Evolutionary conservation across 768 basidiomycete genomes (phyloP).

Genomic region (Myochromella boudieri): DNA sequence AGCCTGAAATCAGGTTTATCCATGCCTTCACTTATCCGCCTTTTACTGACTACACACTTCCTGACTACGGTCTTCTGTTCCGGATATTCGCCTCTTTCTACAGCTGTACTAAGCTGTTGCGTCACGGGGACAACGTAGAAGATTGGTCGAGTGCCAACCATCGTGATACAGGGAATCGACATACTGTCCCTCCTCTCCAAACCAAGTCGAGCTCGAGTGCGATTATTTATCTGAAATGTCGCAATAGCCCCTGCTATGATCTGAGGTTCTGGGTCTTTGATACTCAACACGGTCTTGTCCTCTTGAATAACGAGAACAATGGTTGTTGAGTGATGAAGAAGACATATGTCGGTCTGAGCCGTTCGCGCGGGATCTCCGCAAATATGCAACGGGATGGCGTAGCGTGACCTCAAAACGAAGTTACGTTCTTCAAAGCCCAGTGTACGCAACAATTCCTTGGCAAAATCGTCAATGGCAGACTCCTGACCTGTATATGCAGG

Average conservation of each 20-base stretch:
- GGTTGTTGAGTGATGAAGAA: constrained; percentile 19
- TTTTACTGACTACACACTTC: not conserved
- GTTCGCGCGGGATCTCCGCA: constrained; percentile 21
- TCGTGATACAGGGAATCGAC: constrained; percentile 1
- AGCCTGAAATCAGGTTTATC: constrained; percentile 24
- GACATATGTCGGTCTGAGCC: constrained; percentile 28
- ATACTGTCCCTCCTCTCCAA: not conserved
- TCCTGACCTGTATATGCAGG: constrained; percentile 20
- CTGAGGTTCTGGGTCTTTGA: not conserved
- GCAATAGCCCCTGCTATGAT: constrained; percentile 3
- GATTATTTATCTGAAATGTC: not conserved
- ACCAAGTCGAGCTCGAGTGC: not conserved
- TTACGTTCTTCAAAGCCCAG: constrained; percentile 22
- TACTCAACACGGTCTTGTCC: constrained; percentile 15
- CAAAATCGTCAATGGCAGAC: constrained; percentile 21
- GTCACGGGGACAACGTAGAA: constrained; percentile 1
- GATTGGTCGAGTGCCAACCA: not conserved
- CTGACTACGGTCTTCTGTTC: not conserved
- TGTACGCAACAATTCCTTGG: constrained; percentile 22
- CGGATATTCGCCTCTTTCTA: not conserved
- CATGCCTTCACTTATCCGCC: constrained; percentile 23
- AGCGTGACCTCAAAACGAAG: constrained; percentile 13
- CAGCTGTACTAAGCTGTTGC: not conserved
- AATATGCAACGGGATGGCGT: constrained; percentile 27
- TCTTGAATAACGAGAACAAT: constrained; percentile 22